Evolutionary conservation across 352 stramenopile species (phyloP).

Genomic region (Lagenidium giganteum): DNA sequence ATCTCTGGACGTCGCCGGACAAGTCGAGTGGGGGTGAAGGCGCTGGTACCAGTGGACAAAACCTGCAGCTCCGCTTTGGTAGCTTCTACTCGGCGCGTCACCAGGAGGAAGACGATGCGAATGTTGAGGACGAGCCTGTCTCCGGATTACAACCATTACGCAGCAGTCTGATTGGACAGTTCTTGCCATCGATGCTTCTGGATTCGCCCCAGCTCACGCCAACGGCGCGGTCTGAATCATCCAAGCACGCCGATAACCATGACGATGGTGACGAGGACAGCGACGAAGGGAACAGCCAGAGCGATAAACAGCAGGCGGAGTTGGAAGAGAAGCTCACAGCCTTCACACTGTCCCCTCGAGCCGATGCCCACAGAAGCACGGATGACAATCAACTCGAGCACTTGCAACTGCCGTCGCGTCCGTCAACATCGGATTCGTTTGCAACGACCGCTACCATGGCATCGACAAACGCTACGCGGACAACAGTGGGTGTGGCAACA

Average conservation of each 20-base stretch:
- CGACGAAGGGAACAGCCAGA: slow-evolving; percentile 15
- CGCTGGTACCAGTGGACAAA: neutral
- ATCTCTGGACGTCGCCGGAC: slow-evolving; percentile 22
- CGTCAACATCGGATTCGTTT: slow-evolving; percentile 15
- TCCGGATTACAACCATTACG: slow-evolving; percentile 56
- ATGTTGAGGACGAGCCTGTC: slow-evolving; percentile 50
- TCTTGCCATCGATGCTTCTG: slow-evolving; percentile 67
- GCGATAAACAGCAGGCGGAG: neutral
- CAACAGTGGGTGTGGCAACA: slow-evolving; percentile 1
- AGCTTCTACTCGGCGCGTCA: slow-evolving; percentile 53
- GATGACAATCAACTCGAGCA: slow-evolving; percentile 21
- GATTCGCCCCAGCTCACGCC: slow-evolving; percentile 81
- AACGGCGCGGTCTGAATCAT: slow-evolving; percentile 21
- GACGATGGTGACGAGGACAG: slow-evolving; percentile 21
- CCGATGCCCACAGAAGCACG: neutral
- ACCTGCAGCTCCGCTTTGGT: slow-evolving; percentile 33
- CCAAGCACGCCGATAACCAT: slow-evolving; percentile 19
- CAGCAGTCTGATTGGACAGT: slow-evolving; percentile 74
- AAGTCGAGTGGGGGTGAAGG: slow-evolving; percentile 6
- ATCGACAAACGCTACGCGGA: slow-evolving; percentile 29
- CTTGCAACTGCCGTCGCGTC: slow-evolving; percentile 8
- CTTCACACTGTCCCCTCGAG: slow-evolving; percentile 7
- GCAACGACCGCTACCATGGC: slow-evolving; percentile 4
- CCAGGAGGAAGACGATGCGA: slow-evolving; percentile 20
- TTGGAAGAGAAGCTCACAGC: slow-evolving; percentile 11